These are phyloP conservation scores for Botrytis paeoniae DNA, from an alignment of 2,329 filamentous ascomycete genomes.

Conservation along the genomic window DNA sequence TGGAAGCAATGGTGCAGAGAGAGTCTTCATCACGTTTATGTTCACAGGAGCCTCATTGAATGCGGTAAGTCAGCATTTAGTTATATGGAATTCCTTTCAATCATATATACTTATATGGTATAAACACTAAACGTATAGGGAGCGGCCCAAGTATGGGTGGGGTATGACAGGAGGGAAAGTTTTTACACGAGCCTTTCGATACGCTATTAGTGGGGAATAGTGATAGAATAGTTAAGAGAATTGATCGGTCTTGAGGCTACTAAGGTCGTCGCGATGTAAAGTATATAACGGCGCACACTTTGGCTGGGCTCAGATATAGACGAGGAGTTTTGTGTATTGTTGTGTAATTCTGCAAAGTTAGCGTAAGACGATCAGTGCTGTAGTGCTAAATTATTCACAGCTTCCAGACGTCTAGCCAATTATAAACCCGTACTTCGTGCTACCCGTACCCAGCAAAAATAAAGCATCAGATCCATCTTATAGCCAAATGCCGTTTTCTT, in stretches of 20 bases:
- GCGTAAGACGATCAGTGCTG: not conserved
- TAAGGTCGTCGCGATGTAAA: not conserved
- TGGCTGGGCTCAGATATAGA: not conserved
- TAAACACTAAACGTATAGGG: not conserved
- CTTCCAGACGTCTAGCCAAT: not conserved
- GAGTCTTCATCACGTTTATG: not conserved
- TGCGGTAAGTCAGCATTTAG: not conserved
- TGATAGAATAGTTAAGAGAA: not conserved
- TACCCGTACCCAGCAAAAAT: not conserved
- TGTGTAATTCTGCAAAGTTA: not conserved
- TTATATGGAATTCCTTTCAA: not conserved
- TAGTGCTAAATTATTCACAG: not conserved
- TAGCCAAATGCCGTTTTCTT: not conserved
- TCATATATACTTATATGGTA: not conserved
- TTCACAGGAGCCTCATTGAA: not conserved
- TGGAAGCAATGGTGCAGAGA: not conserved
- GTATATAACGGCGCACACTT: not conserved
- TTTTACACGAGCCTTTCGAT: constrained; percentile 48
- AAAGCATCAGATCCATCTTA: not conserved
- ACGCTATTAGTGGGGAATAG: constrained; percentile 44
- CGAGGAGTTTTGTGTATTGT: not conserved
- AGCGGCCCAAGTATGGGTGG: not conserved
- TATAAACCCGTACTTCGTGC: not conserved
- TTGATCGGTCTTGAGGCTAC: not conserved
- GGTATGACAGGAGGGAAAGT: constrained; percentile 47